A percentile compares a stretch with the other conserved stretches of the same genome.
Conservation (phyloP, 1,139 yeast genomes). For the Scheffersomyces segobiensis region DNA sequence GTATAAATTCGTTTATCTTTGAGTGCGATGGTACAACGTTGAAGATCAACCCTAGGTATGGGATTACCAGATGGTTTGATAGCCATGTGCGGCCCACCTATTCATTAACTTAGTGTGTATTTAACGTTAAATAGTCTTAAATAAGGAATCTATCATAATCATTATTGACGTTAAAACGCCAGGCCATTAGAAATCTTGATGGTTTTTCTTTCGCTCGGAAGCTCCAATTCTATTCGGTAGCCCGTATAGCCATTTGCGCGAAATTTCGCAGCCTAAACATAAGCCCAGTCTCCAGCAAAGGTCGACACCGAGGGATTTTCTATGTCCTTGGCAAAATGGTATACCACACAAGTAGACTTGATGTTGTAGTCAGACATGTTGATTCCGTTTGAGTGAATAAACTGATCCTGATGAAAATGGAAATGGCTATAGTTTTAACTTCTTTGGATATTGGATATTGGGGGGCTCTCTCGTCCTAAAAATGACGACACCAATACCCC, state of each 20-base stretch:
- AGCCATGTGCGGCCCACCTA: slow-evolving; percentile 14
- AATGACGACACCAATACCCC: not conserved
- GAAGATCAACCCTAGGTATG: slow-evolving; percentile 40
- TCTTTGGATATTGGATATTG: not conserved
- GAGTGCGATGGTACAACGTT: slow-evolving; percentile 18
- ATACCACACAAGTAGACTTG: not conserved
- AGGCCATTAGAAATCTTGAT: too few relatives aligned
- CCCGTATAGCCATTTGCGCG: not conserved
- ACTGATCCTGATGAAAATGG: not conserved
- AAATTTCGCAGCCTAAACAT: not conserved
- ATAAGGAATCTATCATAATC: not conserved
- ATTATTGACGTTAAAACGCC: not conserved
- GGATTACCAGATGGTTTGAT: slow-evolving; percentile 47
- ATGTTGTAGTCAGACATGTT: not conserved
- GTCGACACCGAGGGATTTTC: not conserved
- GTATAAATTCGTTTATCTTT: slow-evolving; percentile 42
- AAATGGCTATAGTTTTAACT: not conserved
- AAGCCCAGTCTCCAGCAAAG: not conserved
- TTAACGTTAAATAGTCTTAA: too few relatives aligned
- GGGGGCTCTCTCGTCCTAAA: not conserved
- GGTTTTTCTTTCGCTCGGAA: too few relatives aligned
- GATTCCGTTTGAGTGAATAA: not conserved
- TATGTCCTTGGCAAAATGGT: not conserved
- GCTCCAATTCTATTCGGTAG: too few relatives aligned
- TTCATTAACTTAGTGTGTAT: not conserved